These are phyloP conservation scores for Ceratobasidium theobromae DNA, from an alignment of 1,284 basidiomycete genomes.

Conservation along the genomic window DNA sequence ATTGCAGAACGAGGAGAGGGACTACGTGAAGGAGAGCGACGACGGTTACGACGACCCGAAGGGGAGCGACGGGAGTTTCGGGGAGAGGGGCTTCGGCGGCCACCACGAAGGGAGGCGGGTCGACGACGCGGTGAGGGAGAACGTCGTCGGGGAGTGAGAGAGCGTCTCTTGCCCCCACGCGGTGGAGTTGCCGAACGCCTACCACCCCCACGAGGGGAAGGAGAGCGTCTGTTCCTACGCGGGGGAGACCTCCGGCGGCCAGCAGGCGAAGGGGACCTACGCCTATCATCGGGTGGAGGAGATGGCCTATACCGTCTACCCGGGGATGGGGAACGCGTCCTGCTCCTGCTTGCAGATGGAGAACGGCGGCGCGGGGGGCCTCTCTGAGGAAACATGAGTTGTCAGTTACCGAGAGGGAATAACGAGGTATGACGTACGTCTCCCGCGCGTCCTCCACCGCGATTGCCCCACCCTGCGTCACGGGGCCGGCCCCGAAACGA, in stretches of 20 bases:
- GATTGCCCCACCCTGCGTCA: constrained; percentile 47
- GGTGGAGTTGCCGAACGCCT: constrained; percentile 28
- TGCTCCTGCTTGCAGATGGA: constrained; percentile 9
- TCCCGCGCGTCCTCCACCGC: constrained; percentile 46
- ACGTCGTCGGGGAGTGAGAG: constrained; percentile 17
- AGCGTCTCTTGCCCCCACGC: constrained; percentile 21
- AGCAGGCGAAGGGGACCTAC: constrained; percentile 29
- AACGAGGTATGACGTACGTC: constrained; percentile 41
- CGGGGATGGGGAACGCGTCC: constrained; percentile 8
- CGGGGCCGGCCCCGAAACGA: constrained; percentile 34
- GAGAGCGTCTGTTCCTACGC: background rate
- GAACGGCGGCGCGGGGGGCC: constrained; percentile 14
- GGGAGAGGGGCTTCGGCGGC: too few relatives aligned
- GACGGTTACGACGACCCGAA: background rate
- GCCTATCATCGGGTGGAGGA: background rate
- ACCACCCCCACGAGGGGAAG: constrained; percentile 19
- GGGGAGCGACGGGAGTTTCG: constrained; percentile 1
- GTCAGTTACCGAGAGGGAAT: too few relatives aligned
- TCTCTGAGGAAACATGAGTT: too few relatives aligned
- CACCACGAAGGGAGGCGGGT: constrained; percentile 7
- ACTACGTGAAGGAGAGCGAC: constrained; percentile 18
- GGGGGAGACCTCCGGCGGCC: background rate
- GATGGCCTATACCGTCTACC: constrained; percentile 4
- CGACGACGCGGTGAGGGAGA: constrained; percentile 32
- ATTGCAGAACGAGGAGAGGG: constrained; percentile 2